Evolutionary conservation across 805 yeast genomes (phyloP).

Genomic region (Ogataea angusta): DNA sequence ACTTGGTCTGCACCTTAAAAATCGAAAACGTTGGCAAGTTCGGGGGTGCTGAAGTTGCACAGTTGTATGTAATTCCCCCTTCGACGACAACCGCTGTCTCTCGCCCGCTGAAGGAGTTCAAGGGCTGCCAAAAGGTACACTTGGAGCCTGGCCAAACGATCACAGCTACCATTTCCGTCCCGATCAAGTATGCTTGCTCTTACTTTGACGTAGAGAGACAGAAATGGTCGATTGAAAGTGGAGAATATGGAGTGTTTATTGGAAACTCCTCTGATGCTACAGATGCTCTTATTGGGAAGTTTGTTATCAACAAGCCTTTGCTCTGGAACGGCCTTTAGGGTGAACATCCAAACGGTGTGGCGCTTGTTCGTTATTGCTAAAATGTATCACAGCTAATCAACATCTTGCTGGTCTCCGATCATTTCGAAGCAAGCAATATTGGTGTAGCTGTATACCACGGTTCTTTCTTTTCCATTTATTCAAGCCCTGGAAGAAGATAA

Average conservation of each 20-base stretch:
- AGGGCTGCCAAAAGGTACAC: slow-evolving; percentile 50
- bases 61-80: slow-evolving; percentile 46
- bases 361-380: no score
- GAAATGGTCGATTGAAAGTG: slow-evolving; percentile 52
- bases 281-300: not conserved
- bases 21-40: slow-evolving; percentile 47
- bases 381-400: no score
- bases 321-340: not conserved
- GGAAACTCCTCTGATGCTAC: slow-evolving; percentile 4
- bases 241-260: slow-evolving; percentile 25
- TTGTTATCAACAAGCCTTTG: slow-evolving; percentile 1
- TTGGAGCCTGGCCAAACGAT: slow-evolving; percentile 43
- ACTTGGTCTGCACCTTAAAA: slow-evolving; percentile 32
- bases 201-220: slow-evolving; percentile 48
- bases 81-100: slow-evolving; percentile 30
- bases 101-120: slow-evolving; percentile 59
- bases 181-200: slow-evolving; percentile 49
- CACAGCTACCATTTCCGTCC: slow-evolving; percentile 36
- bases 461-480: no score
- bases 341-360: no score
- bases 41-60: slow-evolving; percentile 55
- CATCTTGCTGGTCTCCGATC: no score
- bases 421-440: no score
- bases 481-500: no score
- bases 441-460: no score